Evolutionary conservation across 257 asterid genomes (phyloP).

Genomic region (Haberlea rhodopensis): DNA sequence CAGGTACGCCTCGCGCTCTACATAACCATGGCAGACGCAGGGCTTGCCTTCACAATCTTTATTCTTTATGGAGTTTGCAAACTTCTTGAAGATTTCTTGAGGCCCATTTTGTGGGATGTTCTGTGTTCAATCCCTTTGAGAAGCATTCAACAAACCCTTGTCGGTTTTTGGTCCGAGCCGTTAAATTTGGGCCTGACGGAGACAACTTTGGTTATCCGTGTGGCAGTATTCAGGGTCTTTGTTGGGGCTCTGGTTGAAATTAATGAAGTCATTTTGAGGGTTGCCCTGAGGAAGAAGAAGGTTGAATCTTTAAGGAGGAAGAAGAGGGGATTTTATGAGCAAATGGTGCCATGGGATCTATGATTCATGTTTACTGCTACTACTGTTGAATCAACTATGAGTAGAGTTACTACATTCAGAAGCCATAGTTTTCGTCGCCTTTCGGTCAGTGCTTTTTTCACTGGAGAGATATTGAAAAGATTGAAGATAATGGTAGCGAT

Average conservation of each 20-base stretch:
- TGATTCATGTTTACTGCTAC: conserved; percentile 62
- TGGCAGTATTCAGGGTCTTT: conserved; percentile 67
- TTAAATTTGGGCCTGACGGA: conserved; percentile 82
- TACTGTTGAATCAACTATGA: conserved; percentile 74
- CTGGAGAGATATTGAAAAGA: conserved; percentile 62
- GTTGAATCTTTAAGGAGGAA: conserved; percentile 33
- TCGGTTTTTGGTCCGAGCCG: conserved; percentile 88
- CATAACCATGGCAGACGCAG: conserved; percentile 98
- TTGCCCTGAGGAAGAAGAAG: conserved; percentile 52
- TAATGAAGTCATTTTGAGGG: conserved; percentile 41
- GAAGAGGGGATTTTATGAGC: conserved; percentile 83
- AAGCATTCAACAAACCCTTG: conserved; percentile 82
- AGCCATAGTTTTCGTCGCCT: conserved; percentile 74
- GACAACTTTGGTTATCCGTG: conserved; percentile 78
- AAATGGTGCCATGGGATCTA: conserved; percentile 57
- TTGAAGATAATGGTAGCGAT: conserved; percentile 79
- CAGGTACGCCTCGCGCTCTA: conserved; percentile 95
- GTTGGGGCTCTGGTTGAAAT: conserved; percentile 80
- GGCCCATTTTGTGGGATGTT: conserved; percentile 93
- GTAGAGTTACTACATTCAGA: conserved; percentile 56
- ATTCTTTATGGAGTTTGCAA: conserved; percentile 69
- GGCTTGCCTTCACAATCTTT: conserved; percentile 62
- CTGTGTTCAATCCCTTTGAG: conserved; percentile 89
- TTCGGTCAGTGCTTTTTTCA: conserved; percentile 63
- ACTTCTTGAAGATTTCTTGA: conserved; percentile 71